Conservation (phyloP, 345 rosid species). For the Zanthoxylum bungeanum region DNA sequence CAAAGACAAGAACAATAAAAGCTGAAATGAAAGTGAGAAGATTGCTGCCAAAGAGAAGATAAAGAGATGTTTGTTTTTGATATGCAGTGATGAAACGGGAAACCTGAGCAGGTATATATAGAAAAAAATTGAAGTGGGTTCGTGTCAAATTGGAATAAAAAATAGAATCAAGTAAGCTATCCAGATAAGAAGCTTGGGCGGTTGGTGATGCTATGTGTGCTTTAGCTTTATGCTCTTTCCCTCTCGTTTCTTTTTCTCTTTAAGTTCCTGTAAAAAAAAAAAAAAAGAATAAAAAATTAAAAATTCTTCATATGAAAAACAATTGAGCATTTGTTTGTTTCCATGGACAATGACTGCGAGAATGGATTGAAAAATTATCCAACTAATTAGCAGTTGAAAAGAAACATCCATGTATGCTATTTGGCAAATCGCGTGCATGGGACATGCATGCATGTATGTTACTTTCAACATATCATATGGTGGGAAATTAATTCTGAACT, state of each 20-base stretch:
- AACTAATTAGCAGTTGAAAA: background rate
- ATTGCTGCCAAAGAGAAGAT: background rate
- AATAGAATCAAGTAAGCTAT: constrained; percentile 12
- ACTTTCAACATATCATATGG: background rate
- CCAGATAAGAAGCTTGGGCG: constrained; percentile 7
- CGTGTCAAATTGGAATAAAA: background rate
- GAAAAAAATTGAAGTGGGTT: background rate
- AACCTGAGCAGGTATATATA: constrained; percentile 14
- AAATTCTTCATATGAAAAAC: background rate
- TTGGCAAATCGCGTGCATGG: too few relatives aligned
- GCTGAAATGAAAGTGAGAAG: too few relatives aligned
- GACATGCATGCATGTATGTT: too few relatives aligned
- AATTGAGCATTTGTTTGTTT: background rate
- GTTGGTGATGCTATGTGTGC: background rate
- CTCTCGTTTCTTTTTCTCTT: background rate
- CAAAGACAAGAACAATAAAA: background rate
- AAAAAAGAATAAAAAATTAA: too few relatives aligned
- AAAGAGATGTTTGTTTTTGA: background rate
- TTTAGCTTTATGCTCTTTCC: background rate
- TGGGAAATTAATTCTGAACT: background rate
- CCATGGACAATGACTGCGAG: background rate
- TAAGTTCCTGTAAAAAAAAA: too few relatives aligned
- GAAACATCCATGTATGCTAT: background rate
- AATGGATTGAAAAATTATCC: background rate
- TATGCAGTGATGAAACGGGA: background rate